Conservation (phyloP, 2,329 filamentous ascomycete species). For the Epichloe brachyelytri region DNA sequence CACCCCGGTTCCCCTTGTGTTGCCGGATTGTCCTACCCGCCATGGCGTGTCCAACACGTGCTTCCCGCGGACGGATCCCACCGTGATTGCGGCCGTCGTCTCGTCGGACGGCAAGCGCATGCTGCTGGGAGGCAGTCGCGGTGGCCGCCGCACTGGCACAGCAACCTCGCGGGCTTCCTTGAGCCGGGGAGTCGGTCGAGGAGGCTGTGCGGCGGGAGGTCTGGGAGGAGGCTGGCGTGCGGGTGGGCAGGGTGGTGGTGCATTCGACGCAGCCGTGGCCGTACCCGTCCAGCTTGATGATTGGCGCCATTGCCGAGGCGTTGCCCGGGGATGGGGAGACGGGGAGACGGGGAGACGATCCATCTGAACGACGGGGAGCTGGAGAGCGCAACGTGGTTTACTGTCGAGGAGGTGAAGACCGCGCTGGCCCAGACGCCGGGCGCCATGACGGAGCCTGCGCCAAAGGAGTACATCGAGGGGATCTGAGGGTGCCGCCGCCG, state of each 20-base stretch:
- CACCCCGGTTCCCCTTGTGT: background rate
- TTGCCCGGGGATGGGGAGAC: constrained; percentile 57
- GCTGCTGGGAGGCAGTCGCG: constrained; percentile 71
- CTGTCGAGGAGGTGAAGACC: constrained; percentile 64
- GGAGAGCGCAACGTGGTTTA: constrained; percentile 81
- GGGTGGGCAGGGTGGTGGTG: constrained; percentile 63
- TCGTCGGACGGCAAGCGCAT: constrained; percentile 65
- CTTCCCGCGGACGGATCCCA: constrained; percentile 88
- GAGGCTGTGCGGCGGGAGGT: constrained; percentile 74
- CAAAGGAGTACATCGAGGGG: constrained; percentile 58
- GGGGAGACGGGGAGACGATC: constrained; percentile 58
- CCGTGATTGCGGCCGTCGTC: constrained; percentile 88
- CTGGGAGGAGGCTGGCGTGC: constrained; percentile 74
- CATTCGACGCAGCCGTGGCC: constrained; percentile 83
- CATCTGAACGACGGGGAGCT: constrained; percentile 83
- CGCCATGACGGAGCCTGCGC: constrained; percentile 50
- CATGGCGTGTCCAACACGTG: constrained; percentile 78
- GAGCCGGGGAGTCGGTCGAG: constrained; percentile 79
- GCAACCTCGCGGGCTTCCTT: constrained; percentile 75
- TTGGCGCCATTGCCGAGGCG: constrained; percentile 78
- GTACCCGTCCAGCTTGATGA: constrained; percentile 75
- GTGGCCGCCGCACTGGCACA: constrained; percentile 79
- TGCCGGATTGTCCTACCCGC: constrained; percentile 59
- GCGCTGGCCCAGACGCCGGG: constrained; percentile 56
- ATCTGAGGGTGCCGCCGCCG: constrained; percentile 64